Base-by-base conservation (phyloP, 1,284 basidiomycete species). In the Pseudozyma flocculosa region DNA sequence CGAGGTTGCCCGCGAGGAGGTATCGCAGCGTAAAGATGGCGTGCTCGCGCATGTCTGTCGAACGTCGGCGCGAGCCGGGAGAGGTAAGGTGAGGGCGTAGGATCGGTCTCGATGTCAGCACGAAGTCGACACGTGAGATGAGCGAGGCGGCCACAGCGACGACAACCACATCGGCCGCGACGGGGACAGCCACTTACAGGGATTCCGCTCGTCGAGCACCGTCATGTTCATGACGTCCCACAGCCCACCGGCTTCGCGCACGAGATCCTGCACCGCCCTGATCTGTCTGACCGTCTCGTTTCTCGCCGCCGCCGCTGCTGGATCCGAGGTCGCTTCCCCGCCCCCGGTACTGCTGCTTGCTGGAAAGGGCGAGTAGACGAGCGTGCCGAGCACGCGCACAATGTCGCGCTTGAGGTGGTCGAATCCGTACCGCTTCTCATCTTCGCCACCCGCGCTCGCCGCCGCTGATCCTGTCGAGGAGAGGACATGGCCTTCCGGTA, bases 21-120 rank as follows among this genome's bases (percentile, higher is more conserved):
- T 73, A 66, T 11, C 72, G 51, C 29, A 76, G 59, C 30, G 73
- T 52, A 48, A 76, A 73, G 43, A 76, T 68, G 23, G 73, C 73
- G 36, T 73, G 70, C 38, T 76, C 73, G 17, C 72, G 65, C 53
- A 76, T 74, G 40, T 76, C 69, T 73, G 44, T 30, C 4, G 15
- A 40, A 29, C 26, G 26, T 29, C 24, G 24, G 8, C 22, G 23
- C 32, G 32, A 48, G 26, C 22, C 15, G 26, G 21, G 4, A n/a
- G 9, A 43, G 22, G n/a, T 17, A 38, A 29, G 24, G 24, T n/a
- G n/a, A 34, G 21, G n/a, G n/a, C n/a, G n/a, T n/a, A n/a, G n/a
- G n/a, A n/a, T n/a, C n/a, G n/a, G n/a, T n/a, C n/a, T n/a, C n/a
- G n/a, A n/a, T n/a, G n/a, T n/a, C n/a, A n/a, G n/a, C n/a, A n/a